These are phyloP conservation scores for Bacidia gigantensis DNA, from an alignment of 495 filamentous ascomycete species.

Conservation along the genomic window DNA sequence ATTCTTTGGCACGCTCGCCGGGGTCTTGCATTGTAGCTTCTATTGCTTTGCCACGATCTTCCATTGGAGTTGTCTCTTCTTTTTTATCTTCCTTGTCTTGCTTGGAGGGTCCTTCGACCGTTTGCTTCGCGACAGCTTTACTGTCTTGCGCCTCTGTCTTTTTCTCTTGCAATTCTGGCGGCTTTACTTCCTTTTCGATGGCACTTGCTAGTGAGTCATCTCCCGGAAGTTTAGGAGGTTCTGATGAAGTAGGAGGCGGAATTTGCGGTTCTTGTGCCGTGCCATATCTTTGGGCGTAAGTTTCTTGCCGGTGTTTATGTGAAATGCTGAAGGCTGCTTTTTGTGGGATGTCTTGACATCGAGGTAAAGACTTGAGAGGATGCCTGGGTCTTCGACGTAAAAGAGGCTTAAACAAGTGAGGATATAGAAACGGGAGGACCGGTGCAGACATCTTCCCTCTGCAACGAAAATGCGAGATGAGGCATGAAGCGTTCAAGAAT, in stretches of 20 bases:
- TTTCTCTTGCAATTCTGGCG: conserved; percentile 7
- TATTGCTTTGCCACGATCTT: conserved; percentile 7
- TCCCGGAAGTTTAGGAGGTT: conserved; percentile 1
- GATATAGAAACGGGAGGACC: conserved; percentile 63
- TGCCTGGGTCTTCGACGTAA: conserved; percentile 28
- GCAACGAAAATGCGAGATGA: no score
- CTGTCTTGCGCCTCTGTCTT: conserved; percentile 11
- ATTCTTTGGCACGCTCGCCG: conserved; percentile 13
- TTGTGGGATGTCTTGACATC: conserved; percentile 11
- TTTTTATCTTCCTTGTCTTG: conserved; percentile 8
- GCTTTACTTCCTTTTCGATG: conserved; percentile 16
- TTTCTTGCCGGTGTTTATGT: conserved; percentile 27
- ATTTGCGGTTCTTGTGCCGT: conserved; percentile 34
- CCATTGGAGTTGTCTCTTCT: conserved; percentile 9
- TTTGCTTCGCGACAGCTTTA: conserved; percentile 16
- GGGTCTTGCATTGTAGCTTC: conserved; percentile 4
- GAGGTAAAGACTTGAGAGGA: conserved; percentile 17
- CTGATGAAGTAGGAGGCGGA: conserved; percentile 22
- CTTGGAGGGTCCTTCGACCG: conserved; percentile 14
- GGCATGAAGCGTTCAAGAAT: no score
- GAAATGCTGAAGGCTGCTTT: conserved; percentile 28
- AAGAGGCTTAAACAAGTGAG: conserved; percentile 43
- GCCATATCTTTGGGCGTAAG: conserved; percentile 38
- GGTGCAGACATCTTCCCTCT: conserved; percentile 63
- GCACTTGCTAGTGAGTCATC: conserved; percentile 14